Evolutionary conservation across 1,284 basidiomycete genomes (phyloP), one percentile per base, ranked within the genome.

Genomic region (Agroathelia rolfsii): DNA sequence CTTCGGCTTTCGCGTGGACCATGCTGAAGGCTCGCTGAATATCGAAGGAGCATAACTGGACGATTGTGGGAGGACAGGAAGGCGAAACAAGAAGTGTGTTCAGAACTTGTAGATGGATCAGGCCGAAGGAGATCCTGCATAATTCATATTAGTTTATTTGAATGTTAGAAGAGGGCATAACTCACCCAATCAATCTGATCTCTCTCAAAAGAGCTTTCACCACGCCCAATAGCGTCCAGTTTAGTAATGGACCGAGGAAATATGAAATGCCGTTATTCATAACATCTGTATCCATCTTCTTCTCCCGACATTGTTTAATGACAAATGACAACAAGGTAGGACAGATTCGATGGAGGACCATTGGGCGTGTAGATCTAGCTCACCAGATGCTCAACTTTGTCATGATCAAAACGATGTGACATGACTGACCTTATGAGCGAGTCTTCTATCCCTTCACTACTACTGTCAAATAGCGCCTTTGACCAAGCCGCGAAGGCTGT

Each of bases 401-500:
- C 1, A 33, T 11, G 23, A 29, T 12, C 24, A 17, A n/a, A 22
- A 41, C 41, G 6, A 37, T 31, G 7, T n/a, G 17, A n/a, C 14
- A 37, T n/a, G 14, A 41, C 48, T 42, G 50, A 80, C 80, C 84
- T 64, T 12, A 87, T 59, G 35, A 86, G 79, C 6, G 69, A 72
- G 46, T 87, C 83, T 41, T 84, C 83, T 17, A 87, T 86, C 2
- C 83, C 83, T 50, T 86, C 83, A 40, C 74, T 84, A 34, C 61
- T 70, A 30, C 60, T 72, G 46, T 83, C 79, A 49, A 87, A 87
- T 12, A 86, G 58, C 0, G 79, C 75, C 46, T 82, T 84, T 40
- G 66, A 71, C 83, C 83, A 87, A 3, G 62, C 59, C 18, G 55
- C 50, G 41, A 78, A 72, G 5, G 72, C 66, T 9, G 41, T 43